phyloP scores from a whole-genome alignment of 176 grass and related monocot species.

The Eleusine coracana region DNA sequence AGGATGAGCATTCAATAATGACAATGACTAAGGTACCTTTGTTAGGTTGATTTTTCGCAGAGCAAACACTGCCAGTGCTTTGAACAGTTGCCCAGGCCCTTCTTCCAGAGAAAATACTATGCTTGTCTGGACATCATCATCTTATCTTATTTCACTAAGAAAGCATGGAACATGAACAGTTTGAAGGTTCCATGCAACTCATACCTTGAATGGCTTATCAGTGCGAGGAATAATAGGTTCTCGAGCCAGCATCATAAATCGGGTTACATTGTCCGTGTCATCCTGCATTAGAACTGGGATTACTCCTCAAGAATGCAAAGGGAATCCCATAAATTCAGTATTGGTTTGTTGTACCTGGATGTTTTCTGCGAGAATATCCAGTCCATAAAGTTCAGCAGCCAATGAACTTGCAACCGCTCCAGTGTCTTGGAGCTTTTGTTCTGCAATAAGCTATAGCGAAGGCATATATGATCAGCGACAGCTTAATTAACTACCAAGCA shows the following conservation, averaged over 20 bases:
- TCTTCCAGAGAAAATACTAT: slow-evolving; percentile 97
- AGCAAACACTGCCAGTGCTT: slow-evolving; percentile 81
- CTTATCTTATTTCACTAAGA: slow-evolving; percentile 5
- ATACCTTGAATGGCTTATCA: slow-evolving; percentile 87
- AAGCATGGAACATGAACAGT: background rate
- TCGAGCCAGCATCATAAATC: slow-evolving; percentile 80
- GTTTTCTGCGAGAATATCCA: slow-evolving; percentile 82
- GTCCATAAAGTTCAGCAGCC: slow-evolving; percentile 76
- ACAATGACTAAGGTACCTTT: slow-evolving; percentile 54
- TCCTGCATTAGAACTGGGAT: slow-evolving; percentile 45
- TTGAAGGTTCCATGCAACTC: slow-evolving; percentile 6
- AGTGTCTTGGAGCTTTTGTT: slow-evolving; percentile 66
- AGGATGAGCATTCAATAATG: background rate
- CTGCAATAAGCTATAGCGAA: slow-evolving; percentile 57
- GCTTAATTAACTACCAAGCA: background rate
- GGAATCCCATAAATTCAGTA: background rate
- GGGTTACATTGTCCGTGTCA: slow-evolving; percentile 78
- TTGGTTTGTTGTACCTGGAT: slow-evolving; percentile 66
- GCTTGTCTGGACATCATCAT: slow-evolving; percentile 57
- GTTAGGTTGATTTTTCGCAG: slow-evolving; percentile 84
- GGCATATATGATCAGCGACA: slow-evolving; percentile 26
- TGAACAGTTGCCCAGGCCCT: slow-evolving; percentile 86
- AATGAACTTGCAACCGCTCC: slow-evolving; percentile 80
- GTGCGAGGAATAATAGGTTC: slow-evolving; percentile 82
- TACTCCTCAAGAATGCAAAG: background rate